Evolutionary conservation across 352 stramenopile species (phyloP), one percentile per base, ranked within the genome.

Genomic region (Peronospora belbahrii): DNA sequence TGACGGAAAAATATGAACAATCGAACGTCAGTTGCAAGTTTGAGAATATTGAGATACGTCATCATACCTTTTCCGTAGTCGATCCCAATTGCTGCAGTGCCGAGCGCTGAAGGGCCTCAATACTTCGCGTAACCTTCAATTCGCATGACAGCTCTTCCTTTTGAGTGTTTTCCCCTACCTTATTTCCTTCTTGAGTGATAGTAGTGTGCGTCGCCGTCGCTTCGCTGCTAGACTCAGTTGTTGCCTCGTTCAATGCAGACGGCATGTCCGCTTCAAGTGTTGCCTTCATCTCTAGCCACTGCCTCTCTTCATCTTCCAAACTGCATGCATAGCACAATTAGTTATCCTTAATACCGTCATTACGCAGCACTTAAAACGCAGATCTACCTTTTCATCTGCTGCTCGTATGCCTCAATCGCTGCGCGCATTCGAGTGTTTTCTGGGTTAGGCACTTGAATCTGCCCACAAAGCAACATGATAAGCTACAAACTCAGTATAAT

Each of bases 351-450:
- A 32, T 14, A 3, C 17, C 18, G n/a, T 37, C 17, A 42, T 19
- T 3, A 31, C 0, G 22, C 4, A 17, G 17, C 4, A 34, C 7
- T 36, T 2, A 42, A 27, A 9, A 36, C 7, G 13, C 8, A 39
- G n/a, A 51, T 51, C 10, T 55, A 77, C 70, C 44, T 59, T 42
- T 62, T 56, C 3, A 82, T 59, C 19, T 53, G 62, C 39, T 78
- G 52, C 28, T 79, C 60, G 42, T 69, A 59, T 13, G 65, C 61
- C 42, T 77, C 57, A n/a, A 84, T 68, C 19, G 67, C 40, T 35
- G 73, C 62, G 8, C 67, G 62, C 15, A 85, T 58, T 4, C 73
- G 65, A 13, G 69, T 68, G 22, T 85, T 88, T 62, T 88, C 75
- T 3, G 70, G 73, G 34, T 85, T 88, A 3, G 61, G 41, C 4